Evolutionary conservation across 2,329 filamentous ascomycete species (phyloP).

Genomic region (Hirsutella thompsonii): DNA sequence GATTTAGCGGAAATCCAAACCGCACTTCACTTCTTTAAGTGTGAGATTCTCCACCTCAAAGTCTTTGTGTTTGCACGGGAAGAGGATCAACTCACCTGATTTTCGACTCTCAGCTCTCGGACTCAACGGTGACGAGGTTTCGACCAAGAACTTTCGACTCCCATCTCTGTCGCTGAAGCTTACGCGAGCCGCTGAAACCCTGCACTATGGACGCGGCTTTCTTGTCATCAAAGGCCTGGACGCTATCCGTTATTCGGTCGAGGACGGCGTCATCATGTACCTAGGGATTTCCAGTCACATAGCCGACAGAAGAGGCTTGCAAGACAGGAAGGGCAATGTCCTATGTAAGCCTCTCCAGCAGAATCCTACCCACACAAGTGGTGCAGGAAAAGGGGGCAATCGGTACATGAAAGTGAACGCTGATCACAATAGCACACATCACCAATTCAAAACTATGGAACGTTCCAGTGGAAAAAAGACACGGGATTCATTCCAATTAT

Average conservation of each 20-base stretch:
- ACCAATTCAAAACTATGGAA: slow-evolving; percentile 33
- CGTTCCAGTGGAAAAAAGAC: slow-evolving; percentile 27
- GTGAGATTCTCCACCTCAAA: slow-evolving; percentile 1
- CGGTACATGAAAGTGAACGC: neutral
- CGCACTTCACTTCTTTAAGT: slow-evolving; percentile 12
- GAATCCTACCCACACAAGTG: neutral
- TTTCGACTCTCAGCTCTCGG: neutral
- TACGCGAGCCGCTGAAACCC: slow-evolving; percentile 15
- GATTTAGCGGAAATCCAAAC: slow-evolving; percentile 12
- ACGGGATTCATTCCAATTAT: slow-evolving; percentile 35
- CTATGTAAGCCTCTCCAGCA: slow-evolving; percentile 26
- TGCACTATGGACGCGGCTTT: slow-evolving; percentile 35
- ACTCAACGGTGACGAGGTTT: slow-evolving; percentile 12
- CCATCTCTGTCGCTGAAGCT: slow-evolving; percentile 22
- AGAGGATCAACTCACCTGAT: neutral
- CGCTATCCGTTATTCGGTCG: slow-evolving; percentile 29
- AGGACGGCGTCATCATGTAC: slow-evolving; percentile 43
- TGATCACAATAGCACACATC: slow-evolving; percentile 27
- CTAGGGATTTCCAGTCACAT: slow-evolving; percentile 44
- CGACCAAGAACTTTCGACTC: slow-evolving; percentile 25
- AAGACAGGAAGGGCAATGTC: slow-evolving; percentile 34
- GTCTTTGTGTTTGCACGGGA: neutral
- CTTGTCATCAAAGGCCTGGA: slow-evolving; percentile 41
- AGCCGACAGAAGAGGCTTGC: slow-evolving; percentile 36
- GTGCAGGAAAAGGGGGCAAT: neutral